Percentiles rank a stretch among this genome's conserved stretches.
phyloP scores from a whole-genome alignment of 2,329 filamentous ascomycete species.

The Penicillium sclerotiorum region DNA sequence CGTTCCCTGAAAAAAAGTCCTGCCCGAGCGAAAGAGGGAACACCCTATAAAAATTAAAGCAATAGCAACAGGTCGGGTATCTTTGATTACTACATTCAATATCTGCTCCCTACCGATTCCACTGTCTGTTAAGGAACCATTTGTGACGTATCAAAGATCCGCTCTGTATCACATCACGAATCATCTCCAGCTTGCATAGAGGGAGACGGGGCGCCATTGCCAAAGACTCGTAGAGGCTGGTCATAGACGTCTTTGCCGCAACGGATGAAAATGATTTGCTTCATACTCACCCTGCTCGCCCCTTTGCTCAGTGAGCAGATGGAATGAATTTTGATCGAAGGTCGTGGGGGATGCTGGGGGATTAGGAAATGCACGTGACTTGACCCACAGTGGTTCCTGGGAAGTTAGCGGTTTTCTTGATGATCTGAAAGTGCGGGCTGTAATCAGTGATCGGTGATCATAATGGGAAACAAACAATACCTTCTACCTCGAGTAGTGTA shows the following conservation, averaged over 20 bases:
- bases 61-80: background rate
- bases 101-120: too few species aligned
- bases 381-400: conserved; percentile 2
- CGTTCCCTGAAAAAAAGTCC: too few species aligned
- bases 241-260: conserved; percentile 5
- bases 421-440: conserved; percentile 10
- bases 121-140: too few species aligned
- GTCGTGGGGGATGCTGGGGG: conserved; percentile 5
- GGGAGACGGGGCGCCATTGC: conserved; percentile 7
- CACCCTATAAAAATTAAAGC: too few species aligned
- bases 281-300: conserved; percentile 12
- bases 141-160: conserved; percentile 9
- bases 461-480: background rate
- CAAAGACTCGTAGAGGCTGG: background rate
- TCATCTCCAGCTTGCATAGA: conserved; percentile 10
- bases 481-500: background rate
- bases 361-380: conserved; percentile 14
- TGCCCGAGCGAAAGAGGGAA: too few species aligned
- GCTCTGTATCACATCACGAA: conserved; percentile 12
- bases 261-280: background rate
- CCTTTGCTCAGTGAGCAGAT: conserved; percentile 12
- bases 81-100: conserved; percentile 12
- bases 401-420: conserved; percentile 2
- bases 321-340: conserved; percentile 4
- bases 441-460: conserved; percentile 10